Evolutionary conservation across 2,329 filamentous ascomycete genomes (phyloP).

Genomic region (Bipolaris victoriae): DNA sequence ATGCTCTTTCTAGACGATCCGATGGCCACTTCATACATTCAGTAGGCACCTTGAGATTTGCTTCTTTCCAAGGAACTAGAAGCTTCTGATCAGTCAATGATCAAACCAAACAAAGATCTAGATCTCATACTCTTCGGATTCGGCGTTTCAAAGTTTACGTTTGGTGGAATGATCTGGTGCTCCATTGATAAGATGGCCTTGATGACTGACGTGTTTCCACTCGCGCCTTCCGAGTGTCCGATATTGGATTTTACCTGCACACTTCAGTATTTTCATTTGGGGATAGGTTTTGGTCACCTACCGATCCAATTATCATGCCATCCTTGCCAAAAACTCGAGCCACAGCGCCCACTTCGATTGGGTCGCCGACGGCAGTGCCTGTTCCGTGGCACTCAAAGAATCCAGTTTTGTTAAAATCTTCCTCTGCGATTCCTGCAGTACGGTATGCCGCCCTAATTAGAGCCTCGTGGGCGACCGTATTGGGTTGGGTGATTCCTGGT

Average conservation of each 20-base stretch:
- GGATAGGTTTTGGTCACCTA: no score
- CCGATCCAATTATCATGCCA: neutral
- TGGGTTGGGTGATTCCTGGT: slow-evolving; percentile 41
- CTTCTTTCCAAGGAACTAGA: no score
- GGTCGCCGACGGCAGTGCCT: slow-evolving; percentile 45
- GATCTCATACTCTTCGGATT: slow-evolving; percentile 20
- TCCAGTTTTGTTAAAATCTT: slow-evolving; percentile 20
- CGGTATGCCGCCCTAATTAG: slow-evolving; percentile 28
- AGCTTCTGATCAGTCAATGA: no score
- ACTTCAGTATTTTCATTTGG: neutral
- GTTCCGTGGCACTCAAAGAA: neutral
- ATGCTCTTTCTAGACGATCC: slow-evolving; percentile 16
- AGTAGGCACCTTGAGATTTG: no score
- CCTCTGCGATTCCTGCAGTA: slow-evolving; percentile 7
- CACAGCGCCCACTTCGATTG: slow-evolving; percentile 27
- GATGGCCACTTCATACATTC: neutral
- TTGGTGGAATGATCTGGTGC: slow-evolving; percentile 39
- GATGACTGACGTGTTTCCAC: neutral
- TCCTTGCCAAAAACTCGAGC: slow-evolving; percentile 15
- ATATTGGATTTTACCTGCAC: neutral
- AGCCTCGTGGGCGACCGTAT: slow-evolving; percentile 53
- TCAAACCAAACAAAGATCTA: neutral
- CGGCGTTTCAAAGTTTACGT: slow-evolving; percentile 18
- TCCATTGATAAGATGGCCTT: slow-evolving; percentile 31
- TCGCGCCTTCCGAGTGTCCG: neutral